phyloP scores from a whole-genome alignment of 2,329 filamentous ascomycete genomes.

The Esteya vermicola region DNA sequence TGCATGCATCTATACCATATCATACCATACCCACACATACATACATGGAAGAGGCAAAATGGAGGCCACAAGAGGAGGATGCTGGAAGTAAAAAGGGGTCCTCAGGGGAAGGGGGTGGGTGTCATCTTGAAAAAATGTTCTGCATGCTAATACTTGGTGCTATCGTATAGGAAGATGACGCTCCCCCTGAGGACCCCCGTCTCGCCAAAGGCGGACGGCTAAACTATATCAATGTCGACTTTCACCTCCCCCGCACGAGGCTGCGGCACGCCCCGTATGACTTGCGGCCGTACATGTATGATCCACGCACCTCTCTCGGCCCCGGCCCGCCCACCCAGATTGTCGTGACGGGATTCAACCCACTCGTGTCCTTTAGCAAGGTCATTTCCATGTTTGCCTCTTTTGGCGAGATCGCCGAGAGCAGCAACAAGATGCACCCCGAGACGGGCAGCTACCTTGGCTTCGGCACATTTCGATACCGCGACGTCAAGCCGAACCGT shows the following conservation, averaged over 20 bases:
- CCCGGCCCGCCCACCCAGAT: conserved; percentile 83
- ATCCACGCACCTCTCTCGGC: conserved; percentile 70
- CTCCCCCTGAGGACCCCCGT: conserved; percentile 69
- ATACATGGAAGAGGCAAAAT: conserved; percentile 5
- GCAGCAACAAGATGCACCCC: conserved; percentile 90
- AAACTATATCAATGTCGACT: conserved; percentile 55
- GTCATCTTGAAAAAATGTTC: conserved; percentile 33
- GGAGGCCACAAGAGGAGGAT: conserved; percentile 9
- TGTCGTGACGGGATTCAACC: conserved; percentile 92
- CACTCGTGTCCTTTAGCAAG: conserved; percentile 66
- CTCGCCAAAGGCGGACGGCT: conserved; percentile 53
- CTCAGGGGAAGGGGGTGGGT: conserved; percentile 35
- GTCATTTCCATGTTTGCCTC: conserved; percentile 62
- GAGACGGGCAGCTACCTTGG: conserved; percentile 88
- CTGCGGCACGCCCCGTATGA: conserved; percentile 62
- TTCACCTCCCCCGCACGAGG: conserved; percentile 56
- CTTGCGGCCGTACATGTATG: conserved; percentile 68
- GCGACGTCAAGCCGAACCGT: conserved; percentile 48
- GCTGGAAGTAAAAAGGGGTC: conserved; percentile 10
- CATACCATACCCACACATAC: conserved; percentile 8
- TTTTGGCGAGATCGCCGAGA: conserved; percentile 77
- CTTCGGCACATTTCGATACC: conserved; percentile 82
- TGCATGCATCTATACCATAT: not conserved
- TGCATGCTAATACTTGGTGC: conserved; percentile 38
- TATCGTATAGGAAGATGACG: conserved; percentile 58